Evolutionary conservation across 768 basidiomycete genomes (phyloP).

Genomic region (Boletus pseudopeckii): DNA sequence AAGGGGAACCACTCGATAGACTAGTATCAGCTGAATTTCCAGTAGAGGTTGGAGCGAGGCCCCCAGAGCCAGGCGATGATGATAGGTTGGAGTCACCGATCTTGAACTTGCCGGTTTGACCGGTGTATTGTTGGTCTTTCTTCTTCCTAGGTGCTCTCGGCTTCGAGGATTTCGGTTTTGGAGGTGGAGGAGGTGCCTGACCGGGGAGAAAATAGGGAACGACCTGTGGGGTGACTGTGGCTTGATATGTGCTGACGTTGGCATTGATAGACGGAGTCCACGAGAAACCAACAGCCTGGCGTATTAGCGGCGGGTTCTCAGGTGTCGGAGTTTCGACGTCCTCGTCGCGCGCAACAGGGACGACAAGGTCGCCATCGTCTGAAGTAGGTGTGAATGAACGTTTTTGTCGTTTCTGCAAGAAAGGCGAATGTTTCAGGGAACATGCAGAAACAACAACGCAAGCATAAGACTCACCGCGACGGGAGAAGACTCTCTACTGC

Average conservation of each 20-base stretch:
- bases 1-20: background rate
- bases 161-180: conserved; percentile 27
- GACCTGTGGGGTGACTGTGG: conserved; percentile 17
- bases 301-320: conserved; percentile 46
- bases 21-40: conserved; percentile 5
- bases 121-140: conserved; percentile 38
- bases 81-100: conserved; percentile 28
- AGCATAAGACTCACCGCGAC: conserved; percentile 36
- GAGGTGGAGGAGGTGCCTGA: conserved; percentile 33
- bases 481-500: conserved; percentile 57
- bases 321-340: conserved; percentile 45
- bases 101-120: conserved; percentile 51
- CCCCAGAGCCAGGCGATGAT: conserved; percentile 31
- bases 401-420: conserved; percentile 37
- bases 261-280: conserved; percentile 30
- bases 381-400: conserved; percentile 52
- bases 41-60: conserved; percentile 30
- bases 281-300: conserved; percentile 56
- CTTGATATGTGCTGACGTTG: conserved; percentile 31
- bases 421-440: background rate
- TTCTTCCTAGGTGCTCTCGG: conserved; percentile 29
- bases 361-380: conserved; percentile 45
- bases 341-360: conserved; percentile 39
- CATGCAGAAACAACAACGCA: background rate
- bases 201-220: conserved; percentile 51